Percentiles rank a stretch among this genome's conserved stretches.
phyloP scores from a whole-genome alignment of 2,329 filamentous ascomycete genomes.

The Botrytis elliptica region DNA sequence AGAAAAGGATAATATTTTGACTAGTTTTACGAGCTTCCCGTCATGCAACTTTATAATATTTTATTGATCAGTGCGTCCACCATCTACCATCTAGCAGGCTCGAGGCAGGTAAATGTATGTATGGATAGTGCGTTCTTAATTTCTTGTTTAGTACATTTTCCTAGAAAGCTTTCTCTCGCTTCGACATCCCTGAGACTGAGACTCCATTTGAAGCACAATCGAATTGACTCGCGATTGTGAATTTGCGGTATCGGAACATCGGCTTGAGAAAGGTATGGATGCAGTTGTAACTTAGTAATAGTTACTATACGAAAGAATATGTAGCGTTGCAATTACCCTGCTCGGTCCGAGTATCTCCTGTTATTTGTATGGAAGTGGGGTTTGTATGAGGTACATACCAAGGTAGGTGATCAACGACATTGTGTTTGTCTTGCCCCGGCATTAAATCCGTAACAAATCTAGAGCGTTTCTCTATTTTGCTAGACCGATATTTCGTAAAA shows the following conservation, averaged over 20 bases:
- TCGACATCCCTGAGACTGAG: slow-evolving; percentile 10
- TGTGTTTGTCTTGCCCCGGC: neutral
- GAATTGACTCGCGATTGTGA: neutral
- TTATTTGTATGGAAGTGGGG: neutral
- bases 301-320: neutral
- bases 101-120: neutral
- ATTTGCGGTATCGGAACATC: slow-evolving; percentile 11
- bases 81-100: neutral
- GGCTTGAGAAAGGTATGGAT: neutral
- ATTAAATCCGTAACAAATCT: neutral
- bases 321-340: slow-evolving; percentile 4
- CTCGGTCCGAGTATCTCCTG: slow-evolving; percentile 8
- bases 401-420: neutral
- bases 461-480: neutral
- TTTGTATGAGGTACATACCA: neutral
- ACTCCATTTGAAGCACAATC: neutral
- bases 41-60: slow-evolving; percentile 19
- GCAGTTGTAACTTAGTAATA: neutral
- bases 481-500: neutral
- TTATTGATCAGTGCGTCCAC: slow-evolving; percentile 3
- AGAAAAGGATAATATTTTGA: slow-evolving; percentile 6
- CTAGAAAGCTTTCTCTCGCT: slow-evolving; percentile 10
- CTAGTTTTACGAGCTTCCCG: slow-evolving; percentile 15
- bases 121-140: neutral
- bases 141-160: neutral